Conservation (phyloP, 257 asterid species). For the Lantana camara region DNA sequence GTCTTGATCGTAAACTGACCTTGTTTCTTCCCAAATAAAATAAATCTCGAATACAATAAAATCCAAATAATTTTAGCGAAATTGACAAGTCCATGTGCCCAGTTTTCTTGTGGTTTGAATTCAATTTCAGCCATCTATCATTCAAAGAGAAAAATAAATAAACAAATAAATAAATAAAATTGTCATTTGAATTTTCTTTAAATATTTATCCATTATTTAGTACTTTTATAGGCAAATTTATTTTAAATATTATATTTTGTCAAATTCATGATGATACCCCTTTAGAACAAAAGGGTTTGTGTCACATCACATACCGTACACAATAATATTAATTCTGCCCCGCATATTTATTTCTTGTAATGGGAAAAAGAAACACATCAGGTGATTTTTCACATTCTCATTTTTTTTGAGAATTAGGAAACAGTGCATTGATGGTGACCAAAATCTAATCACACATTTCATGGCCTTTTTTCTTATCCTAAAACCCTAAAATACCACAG, state of each 20-base stretch:
- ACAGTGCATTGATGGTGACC: conserved; percentile 31
- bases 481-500: neutral
- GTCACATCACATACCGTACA: conserved; percentile 44
- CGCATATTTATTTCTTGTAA: conserved; percentile 34
- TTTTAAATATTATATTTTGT: neutral
- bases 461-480: neutral
- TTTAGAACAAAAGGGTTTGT: conserved; percentile 38
- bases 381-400: conserved; percentile 43
- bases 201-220: too few relatives aligned
- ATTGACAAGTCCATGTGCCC: conserved; percentile 16
- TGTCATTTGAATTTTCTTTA: too few relatives aligned
- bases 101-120: conserved; percentile 28
- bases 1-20: too few relatives aligned
- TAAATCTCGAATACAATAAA: too few relatives aligned
- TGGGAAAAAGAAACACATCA: conserved; percentile 37
- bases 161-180: neutral
- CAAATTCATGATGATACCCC: conserved; percentile 28
- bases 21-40: neutral
- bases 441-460: conserved; percentile 6
- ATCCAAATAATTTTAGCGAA: conserved; percentile 23
- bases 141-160: neutral
- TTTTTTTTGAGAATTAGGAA: conserved; percentile 1
- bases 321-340: conserved; percentile 28
- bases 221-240: too few relatives aligned
- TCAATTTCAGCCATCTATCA: conserved; percentile 1